Evolutionary conservation across 225 moss, liverwort and hornwort species (phyloP).

Genomic region (Antitrichia curtipendula): DNA sequence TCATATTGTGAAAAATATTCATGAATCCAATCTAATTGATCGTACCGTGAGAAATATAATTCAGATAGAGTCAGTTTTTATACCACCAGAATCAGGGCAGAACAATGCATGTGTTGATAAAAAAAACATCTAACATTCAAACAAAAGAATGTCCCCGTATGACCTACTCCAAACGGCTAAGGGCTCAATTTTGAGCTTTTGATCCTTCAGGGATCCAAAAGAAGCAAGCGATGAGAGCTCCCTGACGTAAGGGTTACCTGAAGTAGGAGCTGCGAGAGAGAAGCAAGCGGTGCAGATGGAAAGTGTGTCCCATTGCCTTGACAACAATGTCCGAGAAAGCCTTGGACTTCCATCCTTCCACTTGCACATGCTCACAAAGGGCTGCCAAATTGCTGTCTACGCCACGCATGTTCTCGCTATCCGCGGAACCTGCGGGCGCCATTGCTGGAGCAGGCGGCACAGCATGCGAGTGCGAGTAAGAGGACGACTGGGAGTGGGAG

Average conservation of each 20-base stretch:
- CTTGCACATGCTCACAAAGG: conserved; percentile 40
- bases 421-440: neutral
- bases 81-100: neutral
- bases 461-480: conserved; percentile 16
- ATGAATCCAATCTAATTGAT: neutral
- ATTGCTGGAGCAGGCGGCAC: conserved; percentile 4
- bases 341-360: conserved; percentile 40
- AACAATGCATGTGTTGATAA: neutral
- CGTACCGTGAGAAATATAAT: neutral
- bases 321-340: conserved; percentile 43
- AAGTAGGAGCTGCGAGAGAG: conserved; percentile 56
- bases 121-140: neutral
- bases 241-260: neutral
- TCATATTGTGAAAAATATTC: neutral
- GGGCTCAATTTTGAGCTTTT: neutral
- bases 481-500: conserved; percentile 22
- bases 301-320: conserved; percentile 41
- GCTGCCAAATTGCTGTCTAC: conserved; percentile 32
- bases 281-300: conserved; percentile 45
- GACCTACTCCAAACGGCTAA: neutral
- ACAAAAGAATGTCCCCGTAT: neutral
- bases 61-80: neutral
- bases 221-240: neutral
- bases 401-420: conserved; percentile 6
- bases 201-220: neutral